Percentiles rank a stretch among this genome's conserved stretches.
Conservation (phyloP, 2,329 filamentous ascomycete species). For the Ophiostoma ips region DNA sequence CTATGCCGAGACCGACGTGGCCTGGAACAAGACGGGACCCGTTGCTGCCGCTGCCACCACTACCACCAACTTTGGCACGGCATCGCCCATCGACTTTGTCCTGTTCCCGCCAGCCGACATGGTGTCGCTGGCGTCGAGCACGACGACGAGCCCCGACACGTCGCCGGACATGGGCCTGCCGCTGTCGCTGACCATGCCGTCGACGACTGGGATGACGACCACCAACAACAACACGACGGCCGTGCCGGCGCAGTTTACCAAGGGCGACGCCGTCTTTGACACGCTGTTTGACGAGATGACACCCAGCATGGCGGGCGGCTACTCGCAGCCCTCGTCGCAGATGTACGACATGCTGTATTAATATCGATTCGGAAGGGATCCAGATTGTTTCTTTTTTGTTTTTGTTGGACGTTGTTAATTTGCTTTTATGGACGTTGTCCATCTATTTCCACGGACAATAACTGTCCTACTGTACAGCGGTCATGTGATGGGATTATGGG, state of each 20-base stretch:
- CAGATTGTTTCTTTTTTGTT: too few species aligned
- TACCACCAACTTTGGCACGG: too few species aligned
- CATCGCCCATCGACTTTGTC: conserved; percentile 45
- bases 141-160: not conserved
- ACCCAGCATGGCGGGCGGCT: conserved; percentile 33
- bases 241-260: not conserved
- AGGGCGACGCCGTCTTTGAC: conserved; percentile 20
- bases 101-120: conserved; percentile 38
- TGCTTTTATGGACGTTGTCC: too few species aligned
- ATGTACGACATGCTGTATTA: conserved; percentile 31
- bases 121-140: not conserved
- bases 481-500: too few species aligned
- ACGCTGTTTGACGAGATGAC: conserved; percentile 37
- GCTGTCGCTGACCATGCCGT: not conserved
- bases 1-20: conserved; percentile 19
- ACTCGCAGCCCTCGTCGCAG: conserved; percentile 37
- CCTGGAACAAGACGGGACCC: conserved; percentile 28
- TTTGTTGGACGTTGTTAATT: too few species aligned
- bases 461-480: too few species aligned
- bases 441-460: too few species aligned
- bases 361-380: too few species aligned
- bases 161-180: not conserved
- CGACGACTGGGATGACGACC: too few species aligned
- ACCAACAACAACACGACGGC: too few species aligned
- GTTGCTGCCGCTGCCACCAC: too few species aligned